These are phyloP conservation scores for Trichocladium uniseriatum DNA, from an alignment of 495 filamentous ascomycete genomes.

Conservation along the genomic window DNA sequence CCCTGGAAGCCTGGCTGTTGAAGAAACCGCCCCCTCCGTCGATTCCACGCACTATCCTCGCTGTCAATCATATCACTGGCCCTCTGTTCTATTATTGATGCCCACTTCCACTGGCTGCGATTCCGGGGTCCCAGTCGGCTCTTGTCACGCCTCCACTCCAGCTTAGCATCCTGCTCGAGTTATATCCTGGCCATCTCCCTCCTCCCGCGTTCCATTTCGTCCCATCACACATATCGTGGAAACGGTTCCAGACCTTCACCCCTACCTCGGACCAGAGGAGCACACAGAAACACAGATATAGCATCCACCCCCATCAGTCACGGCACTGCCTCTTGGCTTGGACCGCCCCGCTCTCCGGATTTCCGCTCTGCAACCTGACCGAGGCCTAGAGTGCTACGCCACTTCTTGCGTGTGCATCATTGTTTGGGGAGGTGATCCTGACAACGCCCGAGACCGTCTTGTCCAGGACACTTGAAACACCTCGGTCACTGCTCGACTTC, in stretches of 20 bases:
- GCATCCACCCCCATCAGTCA: conserved; percentile 8
- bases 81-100: conserved; percentile 19
- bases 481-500: too few species aligned
- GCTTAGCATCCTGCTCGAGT: conserved; percentile 21
- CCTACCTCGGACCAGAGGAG: neutral
- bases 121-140: conserved; percentile 5
- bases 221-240: conserved; percentile 20
- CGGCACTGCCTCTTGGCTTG: conserved; percentile 20
- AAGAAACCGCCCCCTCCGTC: neutral
- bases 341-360: conserved; percentile 20
- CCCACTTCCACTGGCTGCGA: conserved; percentile 6
- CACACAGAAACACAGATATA: neutral
- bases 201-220: conserved; percentile 12
- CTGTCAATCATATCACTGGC: too few species aligned
- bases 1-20: conserved; percentile 4
- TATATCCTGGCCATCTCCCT: conserved; percentile 17
- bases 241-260: conserved; percentile 22
- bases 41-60: too few species aligned
- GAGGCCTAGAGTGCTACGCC: neutral
- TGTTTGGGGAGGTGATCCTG: too few species aligned
- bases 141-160: conserved; percentile 5
- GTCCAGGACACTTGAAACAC: too few species aligned
- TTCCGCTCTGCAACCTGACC: conserved; percentile 9
- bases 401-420: too few species aligned
- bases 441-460: too few species aligned